Conservation (phyloP, 2,329 filamentous ascomycete genomes). For the Colletotrichum sp. region DNA sequence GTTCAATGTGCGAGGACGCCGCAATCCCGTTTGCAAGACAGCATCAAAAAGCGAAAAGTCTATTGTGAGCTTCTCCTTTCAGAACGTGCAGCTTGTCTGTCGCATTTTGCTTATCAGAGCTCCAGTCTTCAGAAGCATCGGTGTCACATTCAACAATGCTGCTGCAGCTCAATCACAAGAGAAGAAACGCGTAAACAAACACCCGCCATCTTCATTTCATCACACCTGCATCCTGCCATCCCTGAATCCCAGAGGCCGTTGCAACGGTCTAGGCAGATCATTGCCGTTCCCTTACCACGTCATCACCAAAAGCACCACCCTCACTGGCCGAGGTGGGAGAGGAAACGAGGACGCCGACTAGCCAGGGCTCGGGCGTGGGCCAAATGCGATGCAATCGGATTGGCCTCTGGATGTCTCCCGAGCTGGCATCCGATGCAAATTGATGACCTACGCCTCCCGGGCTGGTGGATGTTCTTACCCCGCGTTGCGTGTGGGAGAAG, state of each 20-base stretch:
- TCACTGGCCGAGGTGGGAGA: not conserved
- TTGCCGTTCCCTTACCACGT: not conserved
- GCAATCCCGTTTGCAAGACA: not conserved
- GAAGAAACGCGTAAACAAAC: not conserved
- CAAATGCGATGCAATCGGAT: not conserved
- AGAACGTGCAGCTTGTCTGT: not conserved
- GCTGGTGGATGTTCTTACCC: slow-evolving; percentile 10
- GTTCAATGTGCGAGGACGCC: not conserved
- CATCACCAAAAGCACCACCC: not conserved
- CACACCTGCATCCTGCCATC: not conserved
- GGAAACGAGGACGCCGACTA: not conserved
- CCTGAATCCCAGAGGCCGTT: not conserved
- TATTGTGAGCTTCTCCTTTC: not conserved
- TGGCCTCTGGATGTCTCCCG: not conserved
- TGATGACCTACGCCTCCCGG: not conserved
- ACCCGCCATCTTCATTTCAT: not conserved
- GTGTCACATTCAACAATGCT: not conserved
- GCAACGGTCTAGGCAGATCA: not conserved
- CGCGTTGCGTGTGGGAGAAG: slow-evolving; percentile 4
- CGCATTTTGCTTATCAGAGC: not conserved
- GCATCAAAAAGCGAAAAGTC: not conserved
- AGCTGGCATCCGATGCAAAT: slow-evolving; percentile 1
- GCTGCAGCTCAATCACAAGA: not conserved
- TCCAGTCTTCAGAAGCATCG: not conserved
- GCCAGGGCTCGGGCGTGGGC: not conserved